Evolutionary conservation across 2,329 filamentous ascomycete species (phyloP).

Genomic region (Hypoxylon sp.): DNA sequence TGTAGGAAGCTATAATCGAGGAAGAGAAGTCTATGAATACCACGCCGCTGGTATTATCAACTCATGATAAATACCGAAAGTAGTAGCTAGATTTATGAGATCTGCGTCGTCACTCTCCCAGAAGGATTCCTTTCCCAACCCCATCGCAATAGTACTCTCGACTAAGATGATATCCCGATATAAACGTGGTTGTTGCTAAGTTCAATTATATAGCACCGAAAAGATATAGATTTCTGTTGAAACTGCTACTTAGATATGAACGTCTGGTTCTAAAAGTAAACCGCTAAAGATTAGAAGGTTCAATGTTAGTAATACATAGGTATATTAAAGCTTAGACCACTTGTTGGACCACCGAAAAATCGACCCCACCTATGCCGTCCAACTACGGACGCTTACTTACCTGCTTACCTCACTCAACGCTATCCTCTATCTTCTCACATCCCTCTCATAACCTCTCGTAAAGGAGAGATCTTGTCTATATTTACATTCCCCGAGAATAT

Average conservation of each 20-base stretch:
- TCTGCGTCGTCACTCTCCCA: neutral
- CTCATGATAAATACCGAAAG: neutral
- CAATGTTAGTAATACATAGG: no score
- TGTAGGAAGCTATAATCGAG: neutral
- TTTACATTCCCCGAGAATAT: neutral
- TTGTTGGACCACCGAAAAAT: slow-evolving; percentile 8
- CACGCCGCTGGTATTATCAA: slow-evolving; percentile 6
- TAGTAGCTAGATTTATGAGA: neutral
- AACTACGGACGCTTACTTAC: neutral
- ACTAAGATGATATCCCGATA: neutral
- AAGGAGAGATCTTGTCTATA: neutral
- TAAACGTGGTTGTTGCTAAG: neutral
- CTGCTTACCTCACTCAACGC: neutral
- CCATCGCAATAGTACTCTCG: neutral
- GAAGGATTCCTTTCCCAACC: neutral
- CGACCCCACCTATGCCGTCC: slow-evolving; percentile 26
- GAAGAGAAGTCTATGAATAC: neutral
- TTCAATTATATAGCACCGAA: neutral
- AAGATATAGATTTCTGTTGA: neutral
- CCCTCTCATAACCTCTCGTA: neutral
- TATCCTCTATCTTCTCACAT: slow-evolving; percentile 4
- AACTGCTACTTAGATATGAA: neutral
- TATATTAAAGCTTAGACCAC: slow-evolving; percentile 33
- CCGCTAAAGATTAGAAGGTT: neutral
- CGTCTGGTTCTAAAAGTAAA: neutral